Conservation (phyloP, 1,284 basidiomycete species). For the Leucoagaricus sp. region DNA sequence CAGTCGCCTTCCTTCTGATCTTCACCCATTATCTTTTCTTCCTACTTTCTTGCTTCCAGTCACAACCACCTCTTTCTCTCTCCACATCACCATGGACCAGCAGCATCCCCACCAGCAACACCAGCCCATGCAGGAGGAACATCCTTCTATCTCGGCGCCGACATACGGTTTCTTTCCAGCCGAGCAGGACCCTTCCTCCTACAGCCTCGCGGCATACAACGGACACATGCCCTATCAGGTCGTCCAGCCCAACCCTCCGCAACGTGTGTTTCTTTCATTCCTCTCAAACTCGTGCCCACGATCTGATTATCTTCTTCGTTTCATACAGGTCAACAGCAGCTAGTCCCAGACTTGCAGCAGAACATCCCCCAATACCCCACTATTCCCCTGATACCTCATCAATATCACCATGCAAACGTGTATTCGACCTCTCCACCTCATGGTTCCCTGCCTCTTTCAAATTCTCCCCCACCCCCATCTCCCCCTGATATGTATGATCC, state of each 20-base stretch:
- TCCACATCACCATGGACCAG: slow-evolving; percentile 36
- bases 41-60: neutral
- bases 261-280: slow-evolving; percentile 54
- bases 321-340: slow-evolving; percentile 45
- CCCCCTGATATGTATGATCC: slow-evolving; percentile 75
- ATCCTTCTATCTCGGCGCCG: slow-evolving; percentile 27
- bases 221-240: slow-evolving; percentile 42
- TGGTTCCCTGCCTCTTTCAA: slow-evolving; percentile 42
- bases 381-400: slow-evolving; percentile 51
- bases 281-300: slow-evolving; percentile 43
- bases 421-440: slow-evolving; percentile 45
- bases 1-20: slow-evolving; percentile 20
- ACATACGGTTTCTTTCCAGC: slow-evolving; percentile 38
- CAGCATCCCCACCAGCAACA: slow-evolving; percentile 30
- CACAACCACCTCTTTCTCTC: neutral
- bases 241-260: slow-evolving; percentile 35
- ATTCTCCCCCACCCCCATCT: slow-evolving; percentile 67
- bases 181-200: slow-evolving; percentile 40
- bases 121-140: slow-evolving; percentile 28
- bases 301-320: slow-evolving; percentile 57
- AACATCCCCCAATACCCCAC: slow-evolving; percentile 44
- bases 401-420: slow-evolving; percentile 40
- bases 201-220: slow-evolving; percentile 35
- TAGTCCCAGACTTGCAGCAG: slow-evolving; percentile 55
- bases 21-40: slow-evolving; percentile 29